Evolutionary conservation across 441 rosid genomes (phyloP).

Genomic region (Theobroma grandiflorum): DNA sequence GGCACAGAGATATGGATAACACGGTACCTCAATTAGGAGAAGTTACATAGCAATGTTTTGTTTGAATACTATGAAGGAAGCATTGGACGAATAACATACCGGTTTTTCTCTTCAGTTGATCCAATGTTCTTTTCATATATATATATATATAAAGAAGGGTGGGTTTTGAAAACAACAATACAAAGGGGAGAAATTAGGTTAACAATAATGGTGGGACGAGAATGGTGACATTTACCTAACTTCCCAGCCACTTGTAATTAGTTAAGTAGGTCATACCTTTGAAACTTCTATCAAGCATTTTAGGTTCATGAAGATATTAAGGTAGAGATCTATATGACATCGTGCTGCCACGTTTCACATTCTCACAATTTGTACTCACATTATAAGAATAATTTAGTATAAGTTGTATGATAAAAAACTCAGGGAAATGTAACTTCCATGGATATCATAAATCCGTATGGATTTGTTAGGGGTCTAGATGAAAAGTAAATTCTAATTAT

Average conservation of each 20-base stretch:
- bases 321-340: constrained; percentile 27
- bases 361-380: not conserved
- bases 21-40: not conserved
- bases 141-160: constrained; percentile 9
- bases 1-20: not conserved
- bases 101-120: not conserved
- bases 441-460: not conserved
- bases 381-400: not conserved
- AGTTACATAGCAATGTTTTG: constrained; percentile 3
- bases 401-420: not conserved
- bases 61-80: not conserved
- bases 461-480: not conserved
- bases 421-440: not conserved
- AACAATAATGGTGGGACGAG: constrained; percentile 34
- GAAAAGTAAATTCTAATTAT: too few species aligned
- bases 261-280: constrained; percentile 29
- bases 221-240: constrained; percentile 52
- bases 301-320: not conserved
- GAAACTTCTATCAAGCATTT: not conserved
- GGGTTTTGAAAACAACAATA: not conserved
- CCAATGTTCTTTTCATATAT: not conserved
- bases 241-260: constrained; percentile 33
- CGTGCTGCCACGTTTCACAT: constrained; percentile 16
- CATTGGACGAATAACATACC: not conserved
- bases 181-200: constrained; percentile 28